Evolutionary conservation across 2,329 filamentous ascomycete species (phyloP), one percentile per base, ranked within the genome.

Genomic region (Sordariomycetes sp.): DNA sequence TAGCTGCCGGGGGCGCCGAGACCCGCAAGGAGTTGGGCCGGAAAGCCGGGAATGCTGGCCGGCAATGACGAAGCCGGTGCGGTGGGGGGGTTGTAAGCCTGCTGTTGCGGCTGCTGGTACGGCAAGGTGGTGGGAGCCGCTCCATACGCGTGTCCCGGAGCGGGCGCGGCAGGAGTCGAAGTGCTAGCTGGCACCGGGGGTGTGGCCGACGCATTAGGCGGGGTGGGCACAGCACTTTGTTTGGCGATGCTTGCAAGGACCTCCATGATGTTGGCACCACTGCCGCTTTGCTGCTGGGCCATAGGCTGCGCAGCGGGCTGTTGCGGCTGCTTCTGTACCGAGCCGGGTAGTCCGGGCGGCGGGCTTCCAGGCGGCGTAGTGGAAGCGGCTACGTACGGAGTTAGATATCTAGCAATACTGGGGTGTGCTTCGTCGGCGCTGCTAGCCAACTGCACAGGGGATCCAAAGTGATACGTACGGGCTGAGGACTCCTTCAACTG

Each of bases 201-300:
- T 34, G 56, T 58, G 16, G 50, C 51, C 16, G 56, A 48, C n/a
- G 46, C 34, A 7, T 40, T 57, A 35, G 56, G 56, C 56, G 78
- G 71, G 56, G 75, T 71, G 58, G 76, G 71, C 24, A 75, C 74
- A 43, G 78, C 81, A 69, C 85, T 90, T 70, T 90, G 87, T 63
- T 88, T 87, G 46, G 88, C 88, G 73, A 94, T 88, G 67, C 89
- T 89, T 62, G 89, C 88, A 62, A 94, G 79, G 52, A 87, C 87
- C 69, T 89, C 88, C 72, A 92, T 78, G 56, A 58, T 58, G 51
- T 58, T 58, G 50, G 50, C 20, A 20, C 56, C 50, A 37, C 56
- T 58, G 20, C 50, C 35, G 12, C 50, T 14, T 25, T 25, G 55
- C 53, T 66, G 65, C 40, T 52, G 16, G 61, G 63, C 68, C 62